Base-by-base conservation (phyloP, 2,329 filamentous ascomycete genomes). In the Botrytis byssoidea region DNA sequence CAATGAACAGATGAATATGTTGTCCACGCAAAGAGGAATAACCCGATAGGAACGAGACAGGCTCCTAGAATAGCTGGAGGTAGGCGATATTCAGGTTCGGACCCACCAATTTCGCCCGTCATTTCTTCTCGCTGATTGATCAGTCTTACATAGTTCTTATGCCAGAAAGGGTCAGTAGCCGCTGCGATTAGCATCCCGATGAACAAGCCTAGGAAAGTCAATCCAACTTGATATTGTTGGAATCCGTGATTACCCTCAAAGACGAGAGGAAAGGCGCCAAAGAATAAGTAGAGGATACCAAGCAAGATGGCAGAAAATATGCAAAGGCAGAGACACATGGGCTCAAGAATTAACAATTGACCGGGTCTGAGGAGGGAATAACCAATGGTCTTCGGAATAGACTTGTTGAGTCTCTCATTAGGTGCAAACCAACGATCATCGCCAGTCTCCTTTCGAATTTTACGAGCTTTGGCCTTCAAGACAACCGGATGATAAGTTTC, bases 21-120 rank as follows among this genome's bases (percentile, higher is more conserved):
- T 7, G 93, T 94, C 92, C 94, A 97, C 35, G 90, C 94, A 83
- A 97, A 97, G 83, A 93, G 92, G 82, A 98, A 97, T 25, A 98
- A 83, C 10, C 93, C 93, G 73, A 92, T 85, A 8, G 94, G 93
- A 46, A 96, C 93, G 16, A 97, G 83, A 63, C 94, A 83, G 0
- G 90, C 90, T n/a, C 95, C 95, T 12, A 86, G 81, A 70, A 95
- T 92, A 32, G 90, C 89, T 48, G 93, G 90, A 10, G 93, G 92
- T 48, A 98, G 87, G 75, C 94, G 90, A 83, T 92, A 97, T 83
- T 98, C 95, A 14, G 95, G 95, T 85, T 97, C 93, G 74, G 90
- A 91, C 67, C 87, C 85, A 79, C 79, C 79, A 14, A 79, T 65
- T 57, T 81, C 78, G 37, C 79, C 79, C 9, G 87, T 89, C 72